phyloP scores from a whole-genome alignment of 495 filamentous ascomycete genomes.

The Geoglossum glabrum region DNA sequence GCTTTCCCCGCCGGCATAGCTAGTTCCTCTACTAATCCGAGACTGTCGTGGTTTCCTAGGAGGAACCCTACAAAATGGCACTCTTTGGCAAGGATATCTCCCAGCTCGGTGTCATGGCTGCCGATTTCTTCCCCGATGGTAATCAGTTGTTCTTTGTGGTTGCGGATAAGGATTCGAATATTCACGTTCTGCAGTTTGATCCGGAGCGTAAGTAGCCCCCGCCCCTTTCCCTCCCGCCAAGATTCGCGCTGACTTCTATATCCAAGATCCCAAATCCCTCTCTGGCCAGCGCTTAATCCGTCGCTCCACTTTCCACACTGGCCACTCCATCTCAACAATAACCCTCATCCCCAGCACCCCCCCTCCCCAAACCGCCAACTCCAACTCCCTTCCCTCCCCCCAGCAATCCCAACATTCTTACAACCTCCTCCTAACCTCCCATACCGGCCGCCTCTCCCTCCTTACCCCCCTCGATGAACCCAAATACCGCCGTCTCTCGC shows the following conservation, averaged over 20 bases:
- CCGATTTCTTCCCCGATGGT: constrained; percentile 77
- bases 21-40: background rate
- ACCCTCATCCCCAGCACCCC: constrained; percentile 51
- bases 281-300: constrained; percentile 73
- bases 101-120: constrained; percentile 55
- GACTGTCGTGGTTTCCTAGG: constrained; percentile 17
- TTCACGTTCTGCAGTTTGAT: constrained; percentile 84
- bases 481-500: constrained; percentile 61
- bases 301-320: constrained; percentile 69
- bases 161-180: constrained; percentile 63
- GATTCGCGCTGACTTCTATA: background rate
- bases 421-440: constrained; percentile 41
- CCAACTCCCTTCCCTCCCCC: constrained; percentile 10
- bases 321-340: constrained; percentile 51
- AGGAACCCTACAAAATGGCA: constrained; percentile 88
- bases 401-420: constrained; percentile 23
- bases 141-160: constrained; percentile 65
- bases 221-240: constrained; percentile 22
- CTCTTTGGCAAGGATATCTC: constrained; percentile 73
- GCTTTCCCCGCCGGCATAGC: no score
- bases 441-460: constrained; percentile 54
- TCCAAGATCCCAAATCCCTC: constrained; percentile 72
- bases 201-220: constrained; percentile 46
- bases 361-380: constrained; percentile 21
- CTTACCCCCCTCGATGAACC: constrained; percentile 62